phyloP scores from a whole-genome alignment of 2,329 filamentous ascomycete genomes.

The Botrytis galanthina region DNA sequence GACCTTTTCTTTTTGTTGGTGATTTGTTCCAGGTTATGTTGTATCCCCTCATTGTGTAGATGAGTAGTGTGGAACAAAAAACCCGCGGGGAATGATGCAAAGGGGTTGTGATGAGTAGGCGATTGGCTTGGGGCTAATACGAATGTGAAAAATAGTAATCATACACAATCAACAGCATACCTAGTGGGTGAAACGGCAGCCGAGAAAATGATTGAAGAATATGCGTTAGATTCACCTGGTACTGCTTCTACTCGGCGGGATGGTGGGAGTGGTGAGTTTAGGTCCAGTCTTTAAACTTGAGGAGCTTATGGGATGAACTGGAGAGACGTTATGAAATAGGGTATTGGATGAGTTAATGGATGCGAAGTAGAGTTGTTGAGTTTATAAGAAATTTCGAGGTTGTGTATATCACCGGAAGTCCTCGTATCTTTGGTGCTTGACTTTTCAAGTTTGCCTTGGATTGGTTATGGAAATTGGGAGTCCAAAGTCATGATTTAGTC shows the following conservation, averaged over 20 bases:
- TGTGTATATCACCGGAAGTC: too few species aligned
- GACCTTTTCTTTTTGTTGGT: neutral
- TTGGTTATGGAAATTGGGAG: neutral
- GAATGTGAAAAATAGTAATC: slow-evolving; percentile 42
- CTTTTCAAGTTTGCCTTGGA: neutral
- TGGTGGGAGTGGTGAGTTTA: neutral
- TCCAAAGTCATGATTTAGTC: neutral
- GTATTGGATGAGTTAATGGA: too few species aligned
- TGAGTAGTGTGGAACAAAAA: neutral
- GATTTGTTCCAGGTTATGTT: fast-evolving
- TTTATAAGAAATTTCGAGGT: neutral
- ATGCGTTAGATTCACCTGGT: slow-evolving; percentile 29
- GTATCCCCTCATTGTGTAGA: neutral
- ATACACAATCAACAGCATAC: slow-evolving; percentile 54
- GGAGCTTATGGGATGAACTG: neutral
- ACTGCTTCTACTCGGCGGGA: neutral
- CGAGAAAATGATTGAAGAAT: slow-evolving; percentile 49
- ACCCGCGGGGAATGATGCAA: neutral
- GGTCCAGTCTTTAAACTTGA: neutral
- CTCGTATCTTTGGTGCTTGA: neutral
- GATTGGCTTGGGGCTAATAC: neutral
- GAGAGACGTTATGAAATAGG: neutral
- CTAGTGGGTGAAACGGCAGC: slow-evolving; percentile 51
- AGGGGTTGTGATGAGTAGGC: neutral
- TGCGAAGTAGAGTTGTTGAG: neutral